Conservation (phyloP, 495 filamentous ascomycete genomes). For the Daldinia vernicosa region DNA sequence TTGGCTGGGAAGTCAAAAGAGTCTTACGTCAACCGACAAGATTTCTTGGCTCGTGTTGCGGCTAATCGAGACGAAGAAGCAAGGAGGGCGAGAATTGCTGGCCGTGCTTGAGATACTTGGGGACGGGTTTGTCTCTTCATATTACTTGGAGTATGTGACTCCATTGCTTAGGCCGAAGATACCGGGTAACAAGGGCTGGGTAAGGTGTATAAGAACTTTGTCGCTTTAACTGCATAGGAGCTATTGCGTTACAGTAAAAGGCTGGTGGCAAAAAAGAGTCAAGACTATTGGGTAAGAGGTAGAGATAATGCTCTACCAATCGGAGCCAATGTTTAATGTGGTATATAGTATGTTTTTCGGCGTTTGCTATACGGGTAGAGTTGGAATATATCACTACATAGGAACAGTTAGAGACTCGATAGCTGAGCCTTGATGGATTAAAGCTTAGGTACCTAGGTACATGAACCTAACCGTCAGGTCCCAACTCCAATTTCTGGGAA, state of each 20-base stretch:
- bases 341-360: neutral
- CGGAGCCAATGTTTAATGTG: neutral
- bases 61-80: conserved; percentile 78
- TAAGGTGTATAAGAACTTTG: neutral
- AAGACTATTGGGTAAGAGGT: neutral
- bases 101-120: conserved; percentile 46
- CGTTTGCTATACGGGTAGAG: neutral
- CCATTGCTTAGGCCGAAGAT: neutral
- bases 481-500: conserved; percentile 4
- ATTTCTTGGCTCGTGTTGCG: conserved; percentile 87
- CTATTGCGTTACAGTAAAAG: neutral
- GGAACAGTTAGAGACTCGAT: neutral
- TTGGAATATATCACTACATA: neutral
- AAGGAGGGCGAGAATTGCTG: conserved; percentile 67
- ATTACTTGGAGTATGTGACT: neutral
- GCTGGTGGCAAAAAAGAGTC: neutral
- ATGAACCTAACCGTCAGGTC: neutral
- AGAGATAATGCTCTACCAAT: neutral
- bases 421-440: neutral
- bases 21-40: conserved; percentile 82
- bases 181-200: neutral
- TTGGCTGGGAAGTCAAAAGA: conserved; percentile 84
- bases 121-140: neutral
- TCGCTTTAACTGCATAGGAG: neutral
- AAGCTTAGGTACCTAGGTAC: neutral